A percentile compares a stretch with the other conserved stretches of the same genome.
These are phyloP conservation scores for Ceratobasidium sp. DNA, from an alignment of 1,284 basidiomycete genomes.

Conservation along the genomic window DNA sequence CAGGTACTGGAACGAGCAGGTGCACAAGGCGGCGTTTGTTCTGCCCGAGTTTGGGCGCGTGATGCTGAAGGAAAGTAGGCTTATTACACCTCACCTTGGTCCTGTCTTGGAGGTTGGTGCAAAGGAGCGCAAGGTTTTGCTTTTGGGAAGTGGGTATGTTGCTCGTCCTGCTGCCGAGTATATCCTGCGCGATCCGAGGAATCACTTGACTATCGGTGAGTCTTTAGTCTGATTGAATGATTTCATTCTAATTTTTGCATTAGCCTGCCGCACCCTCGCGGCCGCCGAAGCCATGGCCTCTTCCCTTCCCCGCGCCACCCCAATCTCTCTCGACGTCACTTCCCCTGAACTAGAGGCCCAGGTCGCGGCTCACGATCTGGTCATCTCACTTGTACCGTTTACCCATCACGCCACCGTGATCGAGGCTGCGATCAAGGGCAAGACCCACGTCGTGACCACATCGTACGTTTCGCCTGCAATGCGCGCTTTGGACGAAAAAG, in stretches of 20 bases:
- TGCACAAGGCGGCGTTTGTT: constrained; percentile 87
- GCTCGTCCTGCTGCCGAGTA: constrained; percentile 95
- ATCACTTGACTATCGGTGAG: constrained; percentile 83
- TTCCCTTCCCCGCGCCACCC: constrained; percentile 73
- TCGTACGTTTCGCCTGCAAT: constrained; percentile 92
- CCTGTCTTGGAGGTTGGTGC: constrained; percentile 54
- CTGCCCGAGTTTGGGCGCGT: constrained; percentile 91
- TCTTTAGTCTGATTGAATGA: constrained; percentile 22
- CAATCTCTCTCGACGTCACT: constrained; percentile 85
- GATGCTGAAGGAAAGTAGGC: constrained; percentile 73
- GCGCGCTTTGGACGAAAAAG: constrained; percentile 84
- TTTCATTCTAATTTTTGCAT: constrained; percentile 1
- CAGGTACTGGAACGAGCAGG: constrained; percentile 85
- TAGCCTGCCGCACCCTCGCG: constrained; percentile 84
- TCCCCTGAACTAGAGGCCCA: constrained; percentile 76
- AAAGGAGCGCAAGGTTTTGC: constrained; percentile 75
- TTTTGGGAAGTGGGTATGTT: constrained; percentile 95
- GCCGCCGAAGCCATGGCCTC: constrained; percentile 74
- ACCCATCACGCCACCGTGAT: constrained; percentile 91
- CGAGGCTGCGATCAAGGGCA: constrained; percentile 93
- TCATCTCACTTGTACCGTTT: constrained; percentile 98
- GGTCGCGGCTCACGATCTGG: constrained; percentile 88
- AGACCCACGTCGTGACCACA: constrained; percentile 96
- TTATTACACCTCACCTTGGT: constrained; percentile 74
- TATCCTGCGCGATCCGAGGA: constrained; percentile 81